Evolutionary conservation across 495 filamentous ascomycete species (phyloP), one percentile per base, ranked within the genome.

Genomic region (Neurospora sp.): DNA sequence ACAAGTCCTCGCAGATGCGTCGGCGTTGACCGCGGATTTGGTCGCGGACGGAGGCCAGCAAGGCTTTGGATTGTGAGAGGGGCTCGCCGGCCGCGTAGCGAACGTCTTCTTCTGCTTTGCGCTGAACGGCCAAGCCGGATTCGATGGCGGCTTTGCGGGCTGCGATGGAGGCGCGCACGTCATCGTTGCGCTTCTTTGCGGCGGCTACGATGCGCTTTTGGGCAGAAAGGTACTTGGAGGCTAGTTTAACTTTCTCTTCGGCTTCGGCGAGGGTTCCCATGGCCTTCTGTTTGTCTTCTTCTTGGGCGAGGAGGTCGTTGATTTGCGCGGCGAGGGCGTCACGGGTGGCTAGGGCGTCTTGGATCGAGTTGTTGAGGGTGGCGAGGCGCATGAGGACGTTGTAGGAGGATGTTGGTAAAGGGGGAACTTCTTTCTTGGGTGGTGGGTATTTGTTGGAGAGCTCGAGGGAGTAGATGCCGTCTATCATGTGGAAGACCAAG

Each of bases 321-420:
- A 98, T 97, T 74, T 97, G 93, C 10, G 86, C 80, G 11, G 93
- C 88, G 10, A 99, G 82, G 70, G 86, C 87, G 73, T 92, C 90
- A 5, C 92, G 87, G 0, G 93, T 98, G 1, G 88, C 86, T 1
- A 97, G 80, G 6, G 94, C 94, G 77, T 99, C 96, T 81, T 97
- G 92, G 41, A 98, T 92, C 73, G 94, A 97, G 77, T 94, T 92
- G 74, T 97, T 94, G 44, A 99, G 84, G 71, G 93, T 98, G 16
- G 92, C 91, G 39, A 99, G 85, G 39, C 91, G 89, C 92, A 97
- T 96, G 62, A 99, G 83, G 2, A 92, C 89, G 77, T 96, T 96
- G 82, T 97, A 99, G 1, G 94, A 94, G 6, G 94, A 93, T 1
- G 93, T 96, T 0, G 82, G 74, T 18, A 83, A 39, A 16, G 83